Conservation (phyloP, 768 basidiomycete species). For the Leccinellum luteum region DNA sequence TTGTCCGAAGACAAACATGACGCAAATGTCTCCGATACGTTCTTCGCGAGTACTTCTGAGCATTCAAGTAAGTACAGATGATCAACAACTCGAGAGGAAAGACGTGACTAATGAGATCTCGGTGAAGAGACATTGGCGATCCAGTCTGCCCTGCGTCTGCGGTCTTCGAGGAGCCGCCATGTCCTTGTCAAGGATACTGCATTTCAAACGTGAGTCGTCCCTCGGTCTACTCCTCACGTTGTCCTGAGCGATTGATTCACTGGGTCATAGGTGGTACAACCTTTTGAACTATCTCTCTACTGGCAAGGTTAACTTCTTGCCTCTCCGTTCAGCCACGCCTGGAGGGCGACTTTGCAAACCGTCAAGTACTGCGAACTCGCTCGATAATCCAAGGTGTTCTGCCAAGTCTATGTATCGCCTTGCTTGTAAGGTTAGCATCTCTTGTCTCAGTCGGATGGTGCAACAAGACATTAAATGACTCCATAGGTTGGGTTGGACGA, state of each 20-base stretch:
- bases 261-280: not conserved
- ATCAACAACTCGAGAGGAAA: not conserved
- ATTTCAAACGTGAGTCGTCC: not conserved
- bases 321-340: not conserved
- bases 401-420: not conserved
- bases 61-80: not conserved
- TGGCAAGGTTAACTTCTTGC: not conserved
- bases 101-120: not conserved
- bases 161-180: not conserved
- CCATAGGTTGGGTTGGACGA: not conserved
- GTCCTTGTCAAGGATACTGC: not conserved
- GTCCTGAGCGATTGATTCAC: not conserved
- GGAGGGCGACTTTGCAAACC: not conserved
- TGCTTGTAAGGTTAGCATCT: not conserved
- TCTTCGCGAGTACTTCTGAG: not conserved
- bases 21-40: not conserved
- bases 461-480: not conserved
- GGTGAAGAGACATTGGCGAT: not conserved
- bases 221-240: not conserved
- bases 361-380: not conserved
- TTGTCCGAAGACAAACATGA: not conserved
- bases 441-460: not conserved
- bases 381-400: not conserved
- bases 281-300: not conserved
- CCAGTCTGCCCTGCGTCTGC: not conserved